Base-by-base conservation (phyloP, 1,139 yeast species). In the Suhomyces kunorum region DNA sequence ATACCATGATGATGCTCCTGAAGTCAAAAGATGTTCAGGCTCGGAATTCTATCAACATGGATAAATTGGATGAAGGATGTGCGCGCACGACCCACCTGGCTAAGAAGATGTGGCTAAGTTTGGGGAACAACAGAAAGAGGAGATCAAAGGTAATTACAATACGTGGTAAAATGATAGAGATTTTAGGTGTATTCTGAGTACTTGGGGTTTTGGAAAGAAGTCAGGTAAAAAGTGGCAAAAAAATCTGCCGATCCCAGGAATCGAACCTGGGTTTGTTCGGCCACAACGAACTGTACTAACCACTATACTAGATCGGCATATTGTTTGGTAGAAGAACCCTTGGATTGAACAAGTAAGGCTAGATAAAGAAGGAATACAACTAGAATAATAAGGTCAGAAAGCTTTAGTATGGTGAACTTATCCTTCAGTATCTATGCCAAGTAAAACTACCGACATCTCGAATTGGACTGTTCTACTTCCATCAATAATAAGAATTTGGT, bases 231-330 rank as follows among this genome's bases (percentile, higher is more conserved):
- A 7, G 5, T 9, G 6, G n/a, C 12, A 20, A 57, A 54, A 54
- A 54, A 45, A 41, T 19, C 25, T 65, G 69, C 70, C 68, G 69
- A 63, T 61, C 67, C 70, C 70, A 64, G 69, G 69, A 65, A 65
- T 65, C 71, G 70, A 65, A 66, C 71, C 59, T 66, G 71, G 71
- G 71, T 65, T 58, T 59, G 64, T 57, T 64, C 70, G 66, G 71
- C 71, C 71, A 66, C 71, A 66, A 66, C 66, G 70, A 65, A 57
- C 64, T 63, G 71, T 66, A 66, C 71, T 65, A 50, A 65, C 71
- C 71, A 65, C 71, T 65, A 65, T 64, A 65, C 71, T 60, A 64
- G 67, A 59, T 63, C 69, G 68, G 70, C 69, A 36, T 7, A 11
- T 31, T 9, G 6, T 31, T 15, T 20, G 17, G 15, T 9, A 5